Percentiles rank a stretch among this genome's conserved stretches.
Evolutionary conservation across 306 rosid species (phyloP).

Genomic region (Trifolium repens): DNA sequence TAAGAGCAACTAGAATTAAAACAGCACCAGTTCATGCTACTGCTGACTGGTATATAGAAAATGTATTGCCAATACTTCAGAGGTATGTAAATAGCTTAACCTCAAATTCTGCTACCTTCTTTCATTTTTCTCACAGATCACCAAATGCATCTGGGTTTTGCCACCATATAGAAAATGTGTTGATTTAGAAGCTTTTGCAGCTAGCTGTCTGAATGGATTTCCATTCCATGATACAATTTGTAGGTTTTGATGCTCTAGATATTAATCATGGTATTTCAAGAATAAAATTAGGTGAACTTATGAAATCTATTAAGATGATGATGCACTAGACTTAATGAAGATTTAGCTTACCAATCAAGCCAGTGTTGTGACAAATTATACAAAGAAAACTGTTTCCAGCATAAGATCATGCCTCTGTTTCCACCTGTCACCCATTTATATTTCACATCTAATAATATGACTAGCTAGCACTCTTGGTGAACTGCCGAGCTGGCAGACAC

Average conservation of each 20-base stretch:
- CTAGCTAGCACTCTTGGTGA: neutral
- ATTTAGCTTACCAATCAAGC: neutral
- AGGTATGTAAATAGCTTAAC: slow-evolving; percentile 51
- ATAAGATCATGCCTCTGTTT: neutral
- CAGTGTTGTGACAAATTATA: neutral
- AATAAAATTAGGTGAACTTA: slow-evolving; percentile 6
- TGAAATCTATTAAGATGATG: slow-evolving; percentile 19
- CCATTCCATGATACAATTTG: slow-evolving; percentile 10
- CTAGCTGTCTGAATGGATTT: slow-evolving; percentile 18
- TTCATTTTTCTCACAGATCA: neutral
- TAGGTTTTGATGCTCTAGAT: neutral
- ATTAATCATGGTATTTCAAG: neutral
- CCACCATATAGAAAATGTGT: slow-evolving; percentile 8
- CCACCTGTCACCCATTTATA: neutral
- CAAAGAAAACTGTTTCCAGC: neutral
- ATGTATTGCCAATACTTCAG: slow-evolving; percentile 74
- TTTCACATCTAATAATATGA: neutral
- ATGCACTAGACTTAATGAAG: neutral
- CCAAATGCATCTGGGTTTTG: slow-evolving; percentile 33
- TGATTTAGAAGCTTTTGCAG: slow-evolving; percentile 26
- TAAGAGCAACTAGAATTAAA: slow-evolving; percentile 83
- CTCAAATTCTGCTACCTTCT: slow-evolving; percentile 12
- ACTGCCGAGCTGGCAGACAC: slow-evolving; percentile 12
- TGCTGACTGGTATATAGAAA: slow-evolving; percentile 87
- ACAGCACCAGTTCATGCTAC: slow-evolving; percentile 95